These are phyloP conservation scores for Striga hermonthica DNA, from an alignment of 305 asterid species.

Conservation along the genomic window DNA sequence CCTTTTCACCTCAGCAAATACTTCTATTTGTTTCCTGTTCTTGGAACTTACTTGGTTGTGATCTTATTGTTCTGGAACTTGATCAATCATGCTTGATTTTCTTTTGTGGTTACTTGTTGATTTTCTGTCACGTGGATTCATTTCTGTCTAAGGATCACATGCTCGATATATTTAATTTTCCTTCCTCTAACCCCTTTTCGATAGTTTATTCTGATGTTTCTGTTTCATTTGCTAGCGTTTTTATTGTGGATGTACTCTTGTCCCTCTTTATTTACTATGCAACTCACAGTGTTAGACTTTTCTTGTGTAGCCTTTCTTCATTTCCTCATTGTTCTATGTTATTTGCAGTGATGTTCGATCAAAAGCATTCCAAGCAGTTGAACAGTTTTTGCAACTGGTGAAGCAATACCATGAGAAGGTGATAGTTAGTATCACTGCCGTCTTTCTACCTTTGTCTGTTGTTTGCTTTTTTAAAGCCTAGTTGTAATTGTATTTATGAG, in stretches of 20 bases:
- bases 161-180: background rate
- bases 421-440: constrained; percentile 21
- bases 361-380: constrained; percentile 94
- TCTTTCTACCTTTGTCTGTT: constrained; percentile 1
- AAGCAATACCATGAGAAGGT: constrained; percentile 83
- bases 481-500: constrained; percentile 17
- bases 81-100: background rate
- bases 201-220: constrained; percentile 23
- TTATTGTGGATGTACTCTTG: constrained; percentile 6
- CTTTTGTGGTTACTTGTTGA: background rate
- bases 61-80: background rate
- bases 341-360: constrained; percentile 77
- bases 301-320: constrained; percentile 18
- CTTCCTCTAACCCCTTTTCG: constrained; percentile 11
- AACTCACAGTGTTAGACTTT: constrained; percentile 27
- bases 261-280: constrained; percentile 25
- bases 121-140: background rate
- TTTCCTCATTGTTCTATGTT: constrained; percentile 29
- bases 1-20: background rate
- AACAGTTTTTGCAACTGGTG: constrained; percentile 88
- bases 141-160: background rate
- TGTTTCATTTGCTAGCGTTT: constrained; percentile 9
- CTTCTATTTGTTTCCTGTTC: constrained; percentile 7
- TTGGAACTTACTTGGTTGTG: background rate
- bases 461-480: constrained; percentile 28